A percentile compares a stretch with the other conserved stretches of the same genome.
phyloP scores from a whole-genome alignment of 768 basidiomycete species.

The Dendrothele bispora region DNA sequence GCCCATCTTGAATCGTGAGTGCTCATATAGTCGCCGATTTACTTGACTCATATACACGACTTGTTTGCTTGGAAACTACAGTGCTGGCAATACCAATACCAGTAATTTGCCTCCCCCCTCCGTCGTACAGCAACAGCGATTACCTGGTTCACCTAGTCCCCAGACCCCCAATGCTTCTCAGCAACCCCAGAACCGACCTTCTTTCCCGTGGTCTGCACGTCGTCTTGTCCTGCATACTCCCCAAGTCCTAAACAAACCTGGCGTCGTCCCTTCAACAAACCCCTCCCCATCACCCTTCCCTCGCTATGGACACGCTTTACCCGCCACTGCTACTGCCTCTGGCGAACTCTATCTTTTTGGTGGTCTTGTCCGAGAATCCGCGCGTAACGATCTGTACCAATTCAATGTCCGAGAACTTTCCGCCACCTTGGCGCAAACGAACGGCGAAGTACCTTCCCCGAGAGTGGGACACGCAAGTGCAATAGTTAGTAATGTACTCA shows the following conservation, averaged over 20 bases:
- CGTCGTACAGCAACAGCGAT: slow-evolving; percentile 18
- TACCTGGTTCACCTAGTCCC: slow-evolving; percentile 30
- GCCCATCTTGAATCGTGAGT: slow-evolving; percentile 36
- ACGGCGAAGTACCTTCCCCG: slow-evolving; percentile 83
- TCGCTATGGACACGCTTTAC: slow-evolving; percentile 92
- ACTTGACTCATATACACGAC: not conserved
- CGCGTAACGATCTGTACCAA: slow-evolving; percentile 92
- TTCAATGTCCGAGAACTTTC: slow-evolving; percentile 79
- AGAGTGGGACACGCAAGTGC: slow-evolving; percentile 98
- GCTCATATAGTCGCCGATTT: not conserved
- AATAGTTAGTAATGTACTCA: slow-evolving; percentile 91
- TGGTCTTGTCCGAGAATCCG: slow-evolving; percentile 88
- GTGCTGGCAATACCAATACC: slow-evolving; percentile 8
- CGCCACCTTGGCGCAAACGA: slow-evolving; percentile 81
- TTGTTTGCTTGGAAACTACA: slow-evolving; percentile 8
- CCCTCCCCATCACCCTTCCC: slow-evolving; percentile 92
- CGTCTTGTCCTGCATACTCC: slow-evolving; percentile 72
- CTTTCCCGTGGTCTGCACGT: slow-evolving; percentile 84
- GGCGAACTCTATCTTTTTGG: slow-evolving; percentile 98
- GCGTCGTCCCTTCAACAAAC: slow-evolving; percentile 57
- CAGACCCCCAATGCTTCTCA: slow-evolving; percentile 28
- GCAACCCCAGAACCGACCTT: slow-evolving; percentile 46
- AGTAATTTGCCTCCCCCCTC: slow-evolving; percentile 3
- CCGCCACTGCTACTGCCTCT: slow-evolving; percentile 67
- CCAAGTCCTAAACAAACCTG: slow-evolving; percentile 61